Evolutionary conservation across 1,284 basidiomycete genomes (phyloP), one percentile per base, ranked within the genome.

Genomic region (Prillingera fragicola): DNA sequence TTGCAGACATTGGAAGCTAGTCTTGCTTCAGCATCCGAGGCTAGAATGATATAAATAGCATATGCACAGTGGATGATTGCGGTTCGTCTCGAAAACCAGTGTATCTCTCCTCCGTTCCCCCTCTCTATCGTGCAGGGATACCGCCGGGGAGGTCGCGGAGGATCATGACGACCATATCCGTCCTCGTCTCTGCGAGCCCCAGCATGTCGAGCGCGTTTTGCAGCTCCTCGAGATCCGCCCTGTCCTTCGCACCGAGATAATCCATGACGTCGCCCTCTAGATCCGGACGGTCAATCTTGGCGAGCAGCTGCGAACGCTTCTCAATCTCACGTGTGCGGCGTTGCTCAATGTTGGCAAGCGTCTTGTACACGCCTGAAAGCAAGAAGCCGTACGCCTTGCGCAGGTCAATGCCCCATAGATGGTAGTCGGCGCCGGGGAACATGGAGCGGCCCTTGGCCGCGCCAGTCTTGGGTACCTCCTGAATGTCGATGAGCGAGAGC

Each of bases 371-470:
- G 52, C 79, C 79, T 23, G 78, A 78, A 10, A 92, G 74, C 15
- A 94, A 75, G 14, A 82, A 77, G 8, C 82, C 80, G 60, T 85
- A 87, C 7, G 85, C 85, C 62, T 89, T 87, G 27, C 78, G 74
- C 7, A 86, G 75, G 68, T 95, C 88, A 41, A 94, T 85, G 62
- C 84, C 81, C 90, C 90, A 95, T 15, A 95, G 78, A 71, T 68
- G 64, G 43, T 57, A 61, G 48, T 67, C 65, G 5, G 56, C 42
- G 13, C 50, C 53, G 8, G 64, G 59, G 38, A 62, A 50, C 27
- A 49, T 53, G 21, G 45, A 47, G 18, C 87, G 85, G 62, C 87
- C 86, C 43, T 88, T 83, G 62, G 91, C 86, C 15, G 84, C 83
- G 14, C 14, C 32, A 50, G 81, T 87, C 68, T 85, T 85, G 4